Base-by-base conservation (phyloP, 1,284 basidiomycete species). In the Stygiomarasmius scandens region DNA sequence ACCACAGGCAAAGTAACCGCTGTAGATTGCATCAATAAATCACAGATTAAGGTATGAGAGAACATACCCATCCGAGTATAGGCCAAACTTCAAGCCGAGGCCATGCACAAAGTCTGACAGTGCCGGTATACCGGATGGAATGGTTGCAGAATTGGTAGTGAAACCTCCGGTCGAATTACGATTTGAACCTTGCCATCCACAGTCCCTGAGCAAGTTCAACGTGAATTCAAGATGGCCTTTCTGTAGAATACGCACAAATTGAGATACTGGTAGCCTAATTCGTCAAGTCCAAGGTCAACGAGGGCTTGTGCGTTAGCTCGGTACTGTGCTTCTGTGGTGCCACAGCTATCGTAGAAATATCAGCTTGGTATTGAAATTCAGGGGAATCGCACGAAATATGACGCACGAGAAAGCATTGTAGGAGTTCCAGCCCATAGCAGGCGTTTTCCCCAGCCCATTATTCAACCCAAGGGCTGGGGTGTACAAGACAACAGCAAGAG, bases 341-440 rank as follows among this genome's bases (percentile, higher is more conserved):
- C 57, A 56, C 76, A 77, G 22, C 76, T 79, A 53, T 0, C 50
- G 36, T 23, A 2, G n/a, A 29, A 34, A 12, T n/a, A 43, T 46
- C 38, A n/a, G 9, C 46, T 20, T 41, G 19, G 24, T 14, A 34
- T 8, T 8, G 49, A 5, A 22, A 43, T 3, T n/a, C n/a, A 48
- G 48, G 19, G 19, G 19, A 22, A 34, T 55, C 22, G 47, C 9
- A 49, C 22, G 19, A 27, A 12, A 11, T 12, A 23, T n/a, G 41
- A 69, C 77, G 56, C 55, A 79, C 77, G 58, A 60, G 58, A 76
- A 80, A 4, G 73, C 74, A 53, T 79, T 79, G 59, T 79, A 80
- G 3, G 78, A 72, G 54, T 80, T 80, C 75, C 77, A 80, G 14
- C 78, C 78, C 76, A 80, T 78, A 1, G 77, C 69, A 19, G 78